Conservation (phyloP, 192 early-diverging fungal species). For the Gigaspora rosea region DNA sequence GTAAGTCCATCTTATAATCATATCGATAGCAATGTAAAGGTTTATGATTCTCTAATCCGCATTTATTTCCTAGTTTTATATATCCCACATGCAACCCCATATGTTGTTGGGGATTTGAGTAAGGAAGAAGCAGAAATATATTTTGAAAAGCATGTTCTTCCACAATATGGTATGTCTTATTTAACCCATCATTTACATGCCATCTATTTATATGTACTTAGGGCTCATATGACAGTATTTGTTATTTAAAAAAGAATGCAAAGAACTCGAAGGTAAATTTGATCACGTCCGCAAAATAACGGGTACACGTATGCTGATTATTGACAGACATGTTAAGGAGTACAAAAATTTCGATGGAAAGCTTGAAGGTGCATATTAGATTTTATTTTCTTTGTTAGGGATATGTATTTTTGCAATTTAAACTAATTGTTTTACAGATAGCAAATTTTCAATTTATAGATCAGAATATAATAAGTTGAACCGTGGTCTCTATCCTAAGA, state of each 20-base stretch:
- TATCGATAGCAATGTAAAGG: conserved; percentile 9
- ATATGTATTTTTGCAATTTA: not conserved
- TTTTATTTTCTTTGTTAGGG: not conserved
- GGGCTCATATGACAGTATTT: not conserved
- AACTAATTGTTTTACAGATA: conserved; percentile 8
- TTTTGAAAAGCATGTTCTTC: conserved; percentile 21
- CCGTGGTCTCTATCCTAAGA: too few relatives aligned
- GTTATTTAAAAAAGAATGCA: not conserved
- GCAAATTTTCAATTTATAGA: too few relatives aligned
- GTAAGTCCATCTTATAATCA: conserved; percentile 17
- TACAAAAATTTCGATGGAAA: conserved; percentile 6
- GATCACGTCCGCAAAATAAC: too few relatives aligned
- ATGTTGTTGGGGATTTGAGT: conserved; percentile 26
- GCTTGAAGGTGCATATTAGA: not conserved
- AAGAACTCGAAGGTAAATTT: too few relatives aligned
- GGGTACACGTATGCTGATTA: not conserved
- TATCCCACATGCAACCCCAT: conserved; percentile 2
- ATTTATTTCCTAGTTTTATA: conserved; percentile 3
- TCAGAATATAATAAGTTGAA: too few relatives aligned
- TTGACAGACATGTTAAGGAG: conserved; percentile 5
- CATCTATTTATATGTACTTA: not conserved
- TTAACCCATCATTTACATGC: too few relatives aligned
- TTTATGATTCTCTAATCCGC: conserved; percentile 17
- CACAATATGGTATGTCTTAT: conserved; percentile 15
- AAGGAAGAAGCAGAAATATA: conserved; percentile 18